These are phyloP conservation scores for Furcasterigmium sp. DNA, from an alignment of 2,329 filamentous ascomycete genomes.

Conservation along the genomic window DNA sequence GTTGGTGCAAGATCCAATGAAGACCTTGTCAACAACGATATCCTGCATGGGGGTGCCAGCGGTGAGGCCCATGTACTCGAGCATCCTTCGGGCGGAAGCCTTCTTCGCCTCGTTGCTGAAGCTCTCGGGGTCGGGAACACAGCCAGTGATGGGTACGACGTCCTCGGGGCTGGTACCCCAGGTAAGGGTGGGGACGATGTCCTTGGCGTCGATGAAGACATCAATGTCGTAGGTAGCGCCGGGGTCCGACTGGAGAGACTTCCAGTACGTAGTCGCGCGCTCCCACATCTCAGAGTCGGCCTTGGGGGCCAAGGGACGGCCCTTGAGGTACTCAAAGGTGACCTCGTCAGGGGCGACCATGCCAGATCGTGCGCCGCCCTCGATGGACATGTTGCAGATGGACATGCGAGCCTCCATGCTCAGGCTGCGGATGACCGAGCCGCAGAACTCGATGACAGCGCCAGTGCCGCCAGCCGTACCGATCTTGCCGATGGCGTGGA, in stretches of 20 bases:
- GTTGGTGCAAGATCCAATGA: slow-evolving; percentile 97
- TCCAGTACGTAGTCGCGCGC: slow-evolving; percentile 84
- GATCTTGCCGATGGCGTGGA: slow-evolving; percentile 88
- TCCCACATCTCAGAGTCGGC: slow-evolving; percentile 84
- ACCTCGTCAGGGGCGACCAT: slow-evolving; percentile 95
- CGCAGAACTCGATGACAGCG: slow-evolving; percentile 94
- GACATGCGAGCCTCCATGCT: slow-evolving; percentile 99
- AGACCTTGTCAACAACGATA: slow-evolving; percentile 90
- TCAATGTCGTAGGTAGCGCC: slow-evolving; percentile 86
- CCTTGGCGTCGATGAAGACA: slow-evolving; percentile 84
- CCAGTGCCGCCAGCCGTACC: slow-evolving; percentile 94
- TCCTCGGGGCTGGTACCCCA: slow-evolving; percentile 98
- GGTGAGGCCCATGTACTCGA: slow-evolving; percentile 94
- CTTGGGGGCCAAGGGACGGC: slow-evolving; percentile 80
- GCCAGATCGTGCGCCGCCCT: slow-evolving; percentile 88
- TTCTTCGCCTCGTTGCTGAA: slow-evolving; percentile 79
- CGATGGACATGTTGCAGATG: slow-evolving; percentile 99
- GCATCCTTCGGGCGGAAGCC: slow-evolving; percentile 69
- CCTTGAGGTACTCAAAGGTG: slow-evolving; percentile 94
- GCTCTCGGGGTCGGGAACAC: slow-evolving; percentile 85
- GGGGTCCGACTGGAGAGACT: slow-evolving; percentile 76
- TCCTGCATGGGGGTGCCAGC: slow-evolving; percentile 88
- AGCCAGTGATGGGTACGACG: slow-evolving; percentile 86
- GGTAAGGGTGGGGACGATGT: slow-evolving; percentile 88
- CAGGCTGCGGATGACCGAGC: slow-evolving; percentile 80